Base-by-base conservation (phyloP, 495 filamentous ascomycete species). In the Hypoxylon fuscum region DNA sequence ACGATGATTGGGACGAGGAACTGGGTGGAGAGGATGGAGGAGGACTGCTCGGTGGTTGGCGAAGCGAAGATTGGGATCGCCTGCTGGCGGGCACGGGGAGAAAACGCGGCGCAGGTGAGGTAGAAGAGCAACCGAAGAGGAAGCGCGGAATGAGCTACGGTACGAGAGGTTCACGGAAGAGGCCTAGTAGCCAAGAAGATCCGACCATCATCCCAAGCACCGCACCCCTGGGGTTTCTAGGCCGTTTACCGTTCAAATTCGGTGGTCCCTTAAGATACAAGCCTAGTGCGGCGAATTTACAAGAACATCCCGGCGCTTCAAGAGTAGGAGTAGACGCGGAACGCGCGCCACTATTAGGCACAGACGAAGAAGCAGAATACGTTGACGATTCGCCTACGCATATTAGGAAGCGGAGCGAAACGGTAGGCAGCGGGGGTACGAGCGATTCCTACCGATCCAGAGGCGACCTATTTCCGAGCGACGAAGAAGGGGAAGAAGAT, bases 1-100 rank as follows among this genome's bases (percentile, higher is more conserved):
- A 98, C 77, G 95, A 98, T 72, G 93, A 97, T 69, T 97, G 94
- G 92, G 91, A 97, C 45, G 91, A 93, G 51, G 85, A 87, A 50
- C 87, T 90, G 20, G 84, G 84, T 32, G 81, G 68, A n/a, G 72
- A 72, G 25, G 73, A 76, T 20, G 54, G 76, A 38, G 83, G 89
- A 45, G 84, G 85, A 6, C 68, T 94, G 34, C 70, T 94, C 48
- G 87, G 87, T 25, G 68, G 72, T 7, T 90, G 87, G 79, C 89
- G 87, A 0, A 89, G 89, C 58, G 93, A 93, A 51, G 93, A 97
- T 73, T 83, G 96, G 74, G 95, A 98, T 76, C 82, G 91, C 25
- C 77, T 98, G 60, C 74, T 97, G 46, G 92, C 90, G 2, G 92
- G 92, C 11, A 89, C 86, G 35, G 89, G 88, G 12, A 79, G 66